These are phyloP conservation scores for Fusarium compactum DNA, from an alignment of 2,329 filamentous ascomycete species.

Conservation along the genomic window DNA sequence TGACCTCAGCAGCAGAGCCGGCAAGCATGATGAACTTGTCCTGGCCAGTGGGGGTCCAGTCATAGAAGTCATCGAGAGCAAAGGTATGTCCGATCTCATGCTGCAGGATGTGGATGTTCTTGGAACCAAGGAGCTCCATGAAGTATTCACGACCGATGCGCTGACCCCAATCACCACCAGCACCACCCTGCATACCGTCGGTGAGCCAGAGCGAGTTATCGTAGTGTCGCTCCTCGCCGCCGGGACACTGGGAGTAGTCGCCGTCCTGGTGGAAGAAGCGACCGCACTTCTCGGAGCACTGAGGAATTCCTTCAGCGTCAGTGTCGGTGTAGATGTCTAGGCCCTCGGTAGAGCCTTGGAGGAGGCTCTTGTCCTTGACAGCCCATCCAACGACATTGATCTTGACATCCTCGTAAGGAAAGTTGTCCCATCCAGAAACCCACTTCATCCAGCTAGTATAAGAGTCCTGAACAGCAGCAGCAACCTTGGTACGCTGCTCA, in stretches of 20 bases:
- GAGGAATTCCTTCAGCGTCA: conserved; percentile 55
- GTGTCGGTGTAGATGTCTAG: conserved; percentile 58
- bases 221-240: conserved; percentile 54
- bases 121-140: conserved; percentile 53
- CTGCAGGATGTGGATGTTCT: conserved; percentile 59
- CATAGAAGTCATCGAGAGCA: conserved; percentile 60
- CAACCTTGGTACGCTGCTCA: conserved; percentile 54
- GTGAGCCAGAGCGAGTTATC: conserved; percentile 63
- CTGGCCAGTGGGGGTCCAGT: conserved; percentile 58
- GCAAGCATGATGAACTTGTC: conserved; percentile 61
- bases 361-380: conserved; percentile 53
- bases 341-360: conserved; percentile 54
- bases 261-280: conserved; percentile 59
- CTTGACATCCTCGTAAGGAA: conserved; percentile 56
- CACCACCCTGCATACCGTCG: conserved; percentile 57
- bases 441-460: conserved; percentile 58
- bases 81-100: conserved; percentile 60
- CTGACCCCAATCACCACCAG: conserved; percentile 63
- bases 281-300: conserved; percentile 56
- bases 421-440: conserved; percentile 58
- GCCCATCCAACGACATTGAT: conserved; percentile 58
- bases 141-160: conserved; percentile 59
- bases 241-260: conserved; percentile 56
- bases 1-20: conserved; percentile 56
- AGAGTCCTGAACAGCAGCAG: conserved; percentile 50